Base-by-base conservation (phyloP, 2,329 filamentous ascomycete genomes). In the Fusarium tuaranense region DNA sequence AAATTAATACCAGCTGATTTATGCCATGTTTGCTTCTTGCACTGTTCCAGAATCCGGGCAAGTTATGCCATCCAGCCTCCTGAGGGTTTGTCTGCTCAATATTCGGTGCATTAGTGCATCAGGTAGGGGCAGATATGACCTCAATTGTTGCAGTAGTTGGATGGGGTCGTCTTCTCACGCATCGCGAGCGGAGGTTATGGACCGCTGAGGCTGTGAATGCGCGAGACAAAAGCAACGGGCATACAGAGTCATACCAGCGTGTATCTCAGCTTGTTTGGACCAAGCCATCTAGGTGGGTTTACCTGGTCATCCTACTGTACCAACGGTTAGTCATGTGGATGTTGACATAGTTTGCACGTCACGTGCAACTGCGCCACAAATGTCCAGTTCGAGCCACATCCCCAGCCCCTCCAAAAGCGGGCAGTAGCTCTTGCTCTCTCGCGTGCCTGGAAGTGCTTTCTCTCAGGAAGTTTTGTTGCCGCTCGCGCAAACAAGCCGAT, bases 21-120 rank as follows among this genome's bases (percentile, higher is more conserved):
- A 62, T 32, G 25, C 14, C 59, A 38, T 27, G 32, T 67, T 74
- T 72, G 57, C 64, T 74, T 69, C 60, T 74, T 51, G 25, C 20
- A 22, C 34, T 18, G 58, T 32, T 39, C 48, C 27, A 32, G 41
- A 70, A 48, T 34, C 25, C 32, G 20, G 25, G 25, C 18, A 12
- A 59, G 32, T 51, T 38, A 53, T 48, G 55, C 61, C 18, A 63
- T 44, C 36, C 32, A 16, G 9, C 32, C 32, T 36, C 30, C 20
- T 32, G 59, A 22, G 30, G 14, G 20, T 46, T 57, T 32, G 36
- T 30, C 22, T n/a, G 14, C 38, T 36, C 59, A 60, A 18, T 27
- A 32, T 57, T n/a, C 22, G 32, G 27, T 59, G 58, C 34, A 53
- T 51, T 38, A 22, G 38, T 34, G 57, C 41, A 46, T 41, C 59